These are phyloP conservation scores for Eucalyptus albens DNA, from an alignment of 345 rosid species.

Conservation along the genomic window DNA sequence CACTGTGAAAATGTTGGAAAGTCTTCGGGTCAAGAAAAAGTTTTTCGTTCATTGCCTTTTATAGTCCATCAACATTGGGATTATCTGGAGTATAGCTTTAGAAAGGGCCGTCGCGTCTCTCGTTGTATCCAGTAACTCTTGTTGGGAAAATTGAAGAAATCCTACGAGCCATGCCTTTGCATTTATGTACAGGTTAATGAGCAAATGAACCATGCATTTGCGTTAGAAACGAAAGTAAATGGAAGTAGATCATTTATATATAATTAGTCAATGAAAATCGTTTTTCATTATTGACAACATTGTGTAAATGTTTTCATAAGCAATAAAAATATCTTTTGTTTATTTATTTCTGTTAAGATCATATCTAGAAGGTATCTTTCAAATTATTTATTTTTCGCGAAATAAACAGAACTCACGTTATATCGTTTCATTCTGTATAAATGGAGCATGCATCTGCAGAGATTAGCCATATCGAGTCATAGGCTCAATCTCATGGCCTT, in stretches of 20 bases:
- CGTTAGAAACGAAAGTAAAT: neutral
- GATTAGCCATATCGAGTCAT: neutral
- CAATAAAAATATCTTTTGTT: too few relatives aligned
- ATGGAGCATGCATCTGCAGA: neutral
- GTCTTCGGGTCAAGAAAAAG: neutral
- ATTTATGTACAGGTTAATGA: neutral
- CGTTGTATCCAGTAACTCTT: neutral
- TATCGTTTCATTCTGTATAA: neutral
- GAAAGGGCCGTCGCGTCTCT: neutral
- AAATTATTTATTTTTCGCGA: too few relatives aligned
- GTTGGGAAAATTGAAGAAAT: neutral
- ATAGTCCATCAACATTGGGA: neutral
- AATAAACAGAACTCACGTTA: fast-evolving
- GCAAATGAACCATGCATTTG: neutral
- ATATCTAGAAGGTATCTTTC: too few relatives aligned
- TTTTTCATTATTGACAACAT: too few relatives aligned
- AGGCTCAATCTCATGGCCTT: neutral
- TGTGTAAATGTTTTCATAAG: neutral
- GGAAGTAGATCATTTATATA: neutral
- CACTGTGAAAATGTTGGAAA: neutral
- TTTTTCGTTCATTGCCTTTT: neutral
- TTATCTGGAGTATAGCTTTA: neutral
- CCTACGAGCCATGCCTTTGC: neutral
- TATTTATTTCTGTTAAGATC: too few relatives aligned
- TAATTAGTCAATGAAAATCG: neutral